These are phyloP conservation scores for Trichocomaceae sp. DNA, from an alignment of 2,329 filamentous ascomycete species.

Conservation along the genomic window DNA sequence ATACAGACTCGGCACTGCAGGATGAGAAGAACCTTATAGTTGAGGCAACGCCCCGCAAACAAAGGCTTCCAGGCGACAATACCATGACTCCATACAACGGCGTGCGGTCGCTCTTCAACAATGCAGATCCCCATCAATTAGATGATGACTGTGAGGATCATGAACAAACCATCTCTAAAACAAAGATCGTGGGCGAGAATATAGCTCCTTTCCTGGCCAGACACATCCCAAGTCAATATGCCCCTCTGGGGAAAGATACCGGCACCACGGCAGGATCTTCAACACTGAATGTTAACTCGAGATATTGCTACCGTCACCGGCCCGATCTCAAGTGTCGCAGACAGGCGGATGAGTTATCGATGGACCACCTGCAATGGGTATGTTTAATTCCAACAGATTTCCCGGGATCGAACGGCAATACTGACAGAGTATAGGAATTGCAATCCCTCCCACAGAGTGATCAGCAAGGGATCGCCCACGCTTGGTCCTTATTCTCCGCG, in stretches of 20 bases:
- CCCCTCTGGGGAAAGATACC: constrained; percentile 55
- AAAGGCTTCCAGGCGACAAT: constrained; percentile 10
- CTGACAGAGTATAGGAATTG: constrained; percentile 55
- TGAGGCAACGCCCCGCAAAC: constrained; percentile 5
- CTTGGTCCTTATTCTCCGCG: constrained; percentile 96
- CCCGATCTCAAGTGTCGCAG: constrained; percentile 90
- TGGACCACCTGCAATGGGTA: constrained; percentile 88
- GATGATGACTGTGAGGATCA: constrained; percentile 2
- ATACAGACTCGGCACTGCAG: neutral
- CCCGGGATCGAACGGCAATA: neutral
- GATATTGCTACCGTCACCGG: constrained; percentile 90
- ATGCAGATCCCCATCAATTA: neutral
- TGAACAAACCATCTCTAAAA: constrained; percentile 16
- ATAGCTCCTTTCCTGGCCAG: constrained; percentile 83
- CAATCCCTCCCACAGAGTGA: constrained; percentile 74
- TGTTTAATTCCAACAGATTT: constrained; percentile 25
- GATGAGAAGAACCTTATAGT: constrained; percentile 3
- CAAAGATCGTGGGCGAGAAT: constrained; percentile 66
- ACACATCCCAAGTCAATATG: constrained; percentile 85
- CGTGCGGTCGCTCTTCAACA: constrained; percentile 12
- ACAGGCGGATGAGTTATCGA: constrained; percentile 89
- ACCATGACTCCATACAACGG: constrained; percentile 8
- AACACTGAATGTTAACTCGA: constrained; percentile 60
- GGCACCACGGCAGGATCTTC: constrained; percentile 30
- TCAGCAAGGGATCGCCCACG: constrained; percentile 91